Base-by-base conservation (phyloP, 2,329 filamentous ascomycete genomes). In the Cordyceps farinosa region DNA sequence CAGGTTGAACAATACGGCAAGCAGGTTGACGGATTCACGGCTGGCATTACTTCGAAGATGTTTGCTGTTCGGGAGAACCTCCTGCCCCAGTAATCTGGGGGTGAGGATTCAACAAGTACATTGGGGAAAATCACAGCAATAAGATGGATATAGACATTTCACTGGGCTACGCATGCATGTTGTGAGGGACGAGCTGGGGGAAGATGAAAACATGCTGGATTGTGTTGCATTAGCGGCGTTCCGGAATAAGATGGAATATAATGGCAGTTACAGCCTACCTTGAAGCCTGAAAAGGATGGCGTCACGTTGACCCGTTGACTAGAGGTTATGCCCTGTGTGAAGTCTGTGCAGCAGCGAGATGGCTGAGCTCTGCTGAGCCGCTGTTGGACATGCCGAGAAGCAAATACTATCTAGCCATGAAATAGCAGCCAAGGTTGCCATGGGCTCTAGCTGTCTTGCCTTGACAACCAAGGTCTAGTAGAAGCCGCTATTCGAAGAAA, bases 1-100 rank as follows among this genome's bases (percentile, higher is more conserved):
- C 95, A 99, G 81, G 92, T 97, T 62, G 93, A 98, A 80, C 94
- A 98, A 81, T 99, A 98, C 80, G 91, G 93, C 73, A 90, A 92
- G 80, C 95, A 98, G 82, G 90, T 98, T 64, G 95, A 99, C 78
- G 92, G 92, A 45, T 98, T 98, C 78, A 94, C 94, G 54, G 92
- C 95, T 62, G 89, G 88, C 68, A 90, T 96, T 70, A 96, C 87
- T 67, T 88, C 91, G 68, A 99, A 99, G 87, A 97, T 99, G 94
- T 99, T 99, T 77, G 93, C 93, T 45, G 91, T 97, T 66, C 89
- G 93, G 74, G 86, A 86, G 69, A 88, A 86, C 76, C 75, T 89
- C 69, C 74, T 87, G 71, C 85, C 86, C 52, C 84, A 87, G 79
- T 77, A 76, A 69, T 13, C 8, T 51, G 42, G 15, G 38, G 27